Evolutionary conservation across 2,329 filamentous ascomycete genomes (phyloP).

Genomic region (Emmonsiellopsis sp.): DNA sequence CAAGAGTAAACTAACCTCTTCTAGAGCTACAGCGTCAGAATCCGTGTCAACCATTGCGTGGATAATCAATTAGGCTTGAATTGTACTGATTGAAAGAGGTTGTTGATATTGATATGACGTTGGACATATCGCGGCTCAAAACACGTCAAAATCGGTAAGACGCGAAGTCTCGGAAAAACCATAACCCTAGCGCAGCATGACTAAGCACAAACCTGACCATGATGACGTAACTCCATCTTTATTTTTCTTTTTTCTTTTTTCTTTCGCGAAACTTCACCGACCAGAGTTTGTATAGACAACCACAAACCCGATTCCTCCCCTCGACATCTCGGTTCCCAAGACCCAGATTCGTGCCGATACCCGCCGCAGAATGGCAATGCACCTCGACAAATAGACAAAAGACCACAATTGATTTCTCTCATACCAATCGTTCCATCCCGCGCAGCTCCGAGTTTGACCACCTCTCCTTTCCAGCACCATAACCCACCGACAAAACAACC

Average conservation of each 20-base stretch:
- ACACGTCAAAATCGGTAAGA: background rate
- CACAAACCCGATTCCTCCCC: too few species aligned
- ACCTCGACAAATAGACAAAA: too few species aligned
- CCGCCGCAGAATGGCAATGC: too few species aligned
- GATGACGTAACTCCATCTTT: background rate
- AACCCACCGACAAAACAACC: too few species aligned
- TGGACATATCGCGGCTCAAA: background rate
- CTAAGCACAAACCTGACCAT: constrained; percentile 6
- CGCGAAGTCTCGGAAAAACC: background rate
- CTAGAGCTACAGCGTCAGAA: constrained; percentile 21
- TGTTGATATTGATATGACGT: background rate
- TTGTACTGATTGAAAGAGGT: background rate
- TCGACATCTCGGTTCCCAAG: too few species aligned
- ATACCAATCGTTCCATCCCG: too few species aligned
- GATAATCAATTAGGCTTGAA: background rate
- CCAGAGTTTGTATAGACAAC: background rate
- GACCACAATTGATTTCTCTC: too few species aligned
- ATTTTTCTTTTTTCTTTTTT: background rate
- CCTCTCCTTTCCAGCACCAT: too few species aligned
- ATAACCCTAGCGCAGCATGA: constrained; percentile 8
- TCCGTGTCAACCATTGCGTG: constrained; percentile 15
- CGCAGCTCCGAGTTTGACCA: too few species aligned
- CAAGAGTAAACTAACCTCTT: constrained; percentile 20
- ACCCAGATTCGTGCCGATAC: too few species aligned
- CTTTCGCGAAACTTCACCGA: background rate